Evolutionary conservation across 2,329 filamentous ascomycete genomes (phyloP), one percentile per base, ranked within the genome.

Genomic region (Trichoderma oligosporum): DNA sequence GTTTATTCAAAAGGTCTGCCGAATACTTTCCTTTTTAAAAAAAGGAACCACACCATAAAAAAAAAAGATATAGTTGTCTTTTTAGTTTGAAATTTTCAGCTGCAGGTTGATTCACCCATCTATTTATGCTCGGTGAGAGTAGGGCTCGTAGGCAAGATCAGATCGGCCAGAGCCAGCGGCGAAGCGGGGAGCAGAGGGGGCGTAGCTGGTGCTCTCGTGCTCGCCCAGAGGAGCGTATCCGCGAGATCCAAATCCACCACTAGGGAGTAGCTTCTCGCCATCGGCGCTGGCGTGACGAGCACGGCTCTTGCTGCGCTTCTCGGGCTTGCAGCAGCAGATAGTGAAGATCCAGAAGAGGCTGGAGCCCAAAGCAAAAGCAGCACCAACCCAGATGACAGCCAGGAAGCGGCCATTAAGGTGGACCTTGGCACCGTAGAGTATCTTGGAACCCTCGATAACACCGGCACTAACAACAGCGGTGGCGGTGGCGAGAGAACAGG

Each of bases 301-400:
- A n/a, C 70, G 65, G 61, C 70, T 71, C 65, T 70, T 72, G 63
- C 63, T 62, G 58, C 65, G 61, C 58, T 61, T 61, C 61, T 74
- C 72, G 12, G 72, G 72, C 65, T 90, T 89, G 65, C 92, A 96
- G 84, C 92, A 97, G 86, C 93, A 97, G 67, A 88, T 82, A 72
- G 86, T 90, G 72, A 95, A 84, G 68, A 92, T 76, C 93, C 94
- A 97, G 86, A 97, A 97, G 69, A 96, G 74, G 62, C 83, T 84
- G 7, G 88, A 87, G 39, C 73, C 89, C 31, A 94, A 70, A 61
- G 87, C 86, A 69, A 95, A 91, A 25, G 83, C 88, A 36, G 87
- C 86, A 41, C 86, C 86, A 60, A 97, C 78, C 90, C 92, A 97
- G 65, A 88, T 83, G 18, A 85, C 75, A 33, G 80, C 80, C 55